phyloP scores from a whole-genome alignment of 495 filamentous ascomycete species.

The Pseudotulostoma volvatum region DNA sequence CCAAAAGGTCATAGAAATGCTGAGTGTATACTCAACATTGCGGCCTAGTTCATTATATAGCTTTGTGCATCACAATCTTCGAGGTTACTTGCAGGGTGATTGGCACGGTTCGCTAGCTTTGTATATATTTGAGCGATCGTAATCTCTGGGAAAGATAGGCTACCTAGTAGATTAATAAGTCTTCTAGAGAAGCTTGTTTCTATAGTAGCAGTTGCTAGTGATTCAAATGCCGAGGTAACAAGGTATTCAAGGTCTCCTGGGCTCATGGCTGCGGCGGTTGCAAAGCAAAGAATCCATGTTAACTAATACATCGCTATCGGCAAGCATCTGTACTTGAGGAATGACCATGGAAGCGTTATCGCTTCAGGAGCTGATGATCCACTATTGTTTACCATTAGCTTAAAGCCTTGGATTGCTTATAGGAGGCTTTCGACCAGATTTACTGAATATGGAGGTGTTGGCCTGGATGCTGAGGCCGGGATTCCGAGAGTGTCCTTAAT shows the following conservation, averaged over 20 bases:
- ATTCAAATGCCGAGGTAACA: neutral
- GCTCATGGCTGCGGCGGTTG: no score
- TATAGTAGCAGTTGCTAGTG: neutral
- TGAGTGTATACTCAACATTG: no score
- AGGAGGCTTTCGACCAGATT: neutral
- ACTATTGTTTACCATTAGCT: neutral
- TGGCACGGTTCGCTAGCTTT: conserved; percentile 1
- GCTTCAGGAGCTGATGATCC: no score
- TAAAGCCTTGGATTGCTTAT: neutral
- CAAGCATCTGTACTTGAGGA: no score
- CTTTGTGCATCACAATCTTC: no score
- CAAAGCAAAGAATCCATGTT: neutral
- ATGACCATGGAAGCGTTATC: no score
- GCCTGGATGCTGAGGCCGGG: neutral
- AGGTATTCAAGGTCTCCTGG: neutral
- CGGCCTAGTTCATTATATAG: no score
- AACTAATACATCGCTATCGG: neutral
- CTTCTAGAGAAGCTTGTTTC: neutral
- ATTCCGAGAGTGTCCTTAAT: neutral
- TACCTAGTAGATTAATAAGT: neutral
- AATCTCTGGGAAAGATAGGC: neutral
- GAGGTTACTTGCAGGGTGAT: conserved; percentile 1
- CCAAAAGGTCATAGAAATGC: no score
- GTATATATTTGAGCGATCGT: neutral
- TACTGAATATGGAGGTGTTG: neutral